Percentiles rank a stretch among this genome's conserved stretches.
phyloP scores from a whole-genome alignment of 2,329 filamentous ascomycete species.

The Ascosphaera apis region DNA sequence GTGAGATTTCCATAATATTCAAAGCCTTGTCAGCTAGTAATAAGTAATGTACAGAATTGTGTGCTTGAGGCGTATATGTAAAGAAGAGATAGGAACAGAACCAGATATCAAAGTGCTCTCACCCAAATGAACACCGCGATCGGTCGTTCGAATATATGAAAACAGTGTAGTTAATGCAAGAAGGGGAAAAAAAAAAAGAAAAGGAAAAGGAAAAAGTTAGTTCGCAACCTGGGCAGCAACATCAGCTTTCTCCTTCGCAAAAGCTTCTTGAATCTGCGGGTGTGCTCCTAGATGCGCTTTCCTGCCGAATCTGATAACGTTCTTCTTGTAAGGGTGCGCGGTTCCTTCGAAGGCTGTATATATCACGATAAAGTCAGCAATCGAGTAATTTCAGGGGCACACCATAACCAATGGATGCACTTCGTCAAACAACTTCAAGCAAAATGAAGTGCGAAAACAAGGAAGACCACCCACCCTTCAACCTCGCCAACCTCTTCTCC shows the following conservation, averaged over 20 bases:
- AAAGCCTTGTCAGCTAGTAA: no score
- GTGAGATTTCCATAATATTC: no score
- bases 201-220: constrained; percentile 10
- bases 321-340: constrained; percentile 75
- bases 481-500: constrained; percentile 61
- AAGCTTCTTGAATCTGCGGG: constrained; percentile 16
- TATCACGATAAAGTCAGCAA: constrained; percentile 2
- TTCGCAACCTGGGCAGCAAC: constrained; percentile 3
- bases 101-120: no score
- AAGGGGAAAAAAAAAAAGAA: constrained; percentile 2
- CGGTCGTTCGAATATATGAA: no score
- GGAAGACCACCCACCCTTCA: constrained; percentile 47
- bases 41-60: no score
- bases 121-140: no score
- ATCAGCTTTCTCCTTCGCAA: constrained; percentile 8
- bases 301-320: constrained; percentile 52
- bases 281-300: constrained; percentile 17
- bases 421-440: neutral
- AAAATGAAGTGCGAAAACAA: constrained; percentile 1
- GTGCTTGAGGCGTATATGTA: no score
- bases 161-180: no score
- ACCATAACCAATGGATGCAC: no score
- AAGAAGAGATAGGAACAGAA: no score
- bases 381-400: neutral
- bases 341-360: constrained; percentile 63